Evolutionary conservation across 2,329 filamentous ascomycete species (phyloP), one percentile per base, ranked within the genome.

Genomic region (Didymella pomorum): DNA sequence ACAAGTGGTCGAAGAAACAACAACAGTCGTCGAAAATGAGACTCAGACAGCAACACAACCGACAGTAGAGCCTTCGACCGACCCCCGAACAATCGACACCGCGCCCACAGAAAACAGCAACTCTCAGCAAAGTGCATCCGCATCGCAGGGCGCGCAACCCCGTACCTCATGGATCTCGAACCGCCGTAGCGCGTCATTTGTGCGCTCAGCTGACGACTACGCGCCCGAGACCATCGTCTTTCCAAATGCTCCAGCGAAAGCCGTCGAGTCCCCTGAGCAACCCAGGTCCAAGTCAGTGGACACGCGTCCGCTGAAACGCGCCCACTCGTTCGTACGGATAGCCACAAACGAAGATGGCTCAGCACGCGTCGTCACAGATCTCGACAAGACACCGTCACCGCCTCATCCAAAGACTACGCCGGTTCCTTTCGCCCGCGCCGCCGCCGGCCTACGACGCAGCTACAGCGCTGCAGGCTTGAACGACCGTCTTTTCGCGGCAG

Each of bases 321-420:
- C 70, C 7, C 73, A 77, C 39, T 85, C 85, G 47, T 84, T 86
- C 26, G 84, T 96, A 56, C 88, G 92, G 47, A 83, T 97, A 26
- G 92, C 91, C 1, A 87, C 95, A 71, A 95, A 92, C 18, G 84
- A 93, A 29, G 92, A 97, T 71, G 94, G 94, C 65, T 94, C 93
- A 72, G 94, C 94, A n/a, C 90, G 94, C 69, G 83, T 97, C 50
- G 86, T 93, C 21, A 87, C 85, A 16, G 82, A 89, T 53, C 84
- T 89, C 61, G 86, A 89, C 62, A 82, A 84, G 28, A 89, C 89
- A 2, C 90, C 91, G 2, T 91, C 89, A 1, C 89, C 87, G 50
- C 86, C 83, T 58, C 81, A 83, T 68, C 78, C 79, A 68, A 80
- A 79, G 65, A 83, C 79, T 58, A 82, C 76, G 60, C 82, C 79